Evolutionary conservation across 169 alveolate species (phyloP), one percentile per base, ranked within the genome.

Genomic region (Eimeria acervulina): DNA sequence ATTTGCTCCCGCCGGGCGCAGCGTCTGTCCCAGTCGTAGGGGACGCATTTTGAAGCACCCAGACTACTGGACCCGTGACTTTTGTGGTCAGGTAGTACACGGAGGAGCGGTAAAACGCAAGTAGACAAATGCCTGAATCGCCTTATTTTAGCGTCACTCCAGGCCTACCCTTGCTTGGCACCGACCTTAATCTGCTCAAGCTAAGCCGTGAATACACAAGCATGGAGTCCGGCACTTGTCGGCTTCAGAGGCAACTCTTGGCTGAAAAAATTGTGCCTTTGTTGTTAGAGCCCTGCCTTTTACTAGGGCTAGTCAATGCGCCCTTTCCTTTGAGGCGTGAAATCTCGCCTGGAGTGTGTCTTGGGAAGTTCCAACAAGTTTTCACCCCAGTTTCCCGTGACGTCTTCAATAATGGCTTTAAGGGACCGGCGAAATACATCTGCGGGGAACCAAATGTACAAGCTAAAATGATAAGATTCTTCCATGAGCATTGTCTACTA

Each of bases 391-490:
- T 15, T 8, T 12, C 63, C 87, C 42, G 63, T 36, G 59, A 44
- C 87, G 52, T 76, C 78, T 68, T 55, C 78, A 21, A 85, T 31
- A 55, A 85, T 31, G 93, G 55, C 93, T 33, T 59, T 40, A 36
- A 85, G 93, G 26, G 78, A 59, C 36, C 93, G 93, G 80, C 93
- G 80, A 38, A 85, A 85, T 26, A 85, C 93, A 59, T 51, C 93
- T 85, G 93, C 40, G 63, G 55, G 21, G 23, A 19, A n/a, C 23
- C 87, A 74, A 42, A 76, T n/a, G 23, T 7, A 26, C 17, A 76
- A 42, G 38, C 59, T 42, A 8, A 6, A 76, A 10, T 40, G 38
- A 4, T 40, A 76, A 3, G 42, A 7, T 5, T 38, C 26, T 31
- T 1, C 33, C 47, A 8, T 1, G 40, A 5, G 28, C 10, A 12